Evolutionary conservation across 148 eudicot species (phyloP), one percentile per base, ranked within the genome.

Genomic region (Polygonum maritimum): DNA sequence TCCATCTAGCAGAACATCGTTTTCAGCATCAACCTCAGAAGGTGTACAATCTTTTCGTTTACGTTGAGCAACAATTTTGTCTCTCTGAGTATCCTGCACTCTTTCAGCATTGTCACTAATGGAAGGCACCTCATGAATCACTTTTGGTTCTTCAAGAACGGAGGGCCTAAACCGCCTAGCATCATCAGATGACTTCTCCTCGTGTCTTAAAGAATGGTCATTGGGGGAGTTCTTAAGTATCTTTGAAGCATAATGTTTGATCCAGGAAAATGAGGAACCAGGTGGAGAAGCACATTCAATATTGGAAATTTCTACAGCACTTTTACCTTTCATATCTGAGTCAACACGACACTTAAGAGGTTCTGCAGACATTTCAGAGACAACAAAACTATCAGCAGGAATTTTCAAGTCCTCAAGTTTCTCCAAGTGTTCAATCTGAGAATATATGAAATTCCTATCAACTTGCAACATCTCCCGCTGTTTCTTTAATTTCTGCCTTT

Each of bases 401-500:
- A 79, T 80, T 83, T 90, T 90, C 47, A 85, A 26, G 83, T 88
- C 88, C 82, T 94, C 96, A 78, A 94, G 81, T 74, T 84, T 87
- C 81, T 87, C 86, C 78, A 94, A 80, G 58, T 85, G 85, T 74
- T 92, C 96, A 75, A 90, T 94, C 84, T 87, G 90, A 77, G 81
- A 78, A 82, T 80, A 73, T 80, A 94, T 94, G 78, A 83, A 88
- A 75, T 83, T 88, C 78, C 93, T 82, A 70, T 94, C 98, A 39
- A 87, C 88, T 77, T 88, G 93, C 80, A 92, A 79, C 83, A 89
- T 77, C 81, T 94, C 92, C 85, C 98, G 86, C 78, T 94, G 98
- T 71, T 92, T 88, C 88, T 92, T 91, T 73, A 94, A 78, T 80
- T 90, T 92, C 84, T 88, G 83, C 78, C 97, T 87, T 82, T 94